phyloP scores from a whole-genome alignment of 176 grass and related monocot genomes.

The Leersia perrieri region DNA sequence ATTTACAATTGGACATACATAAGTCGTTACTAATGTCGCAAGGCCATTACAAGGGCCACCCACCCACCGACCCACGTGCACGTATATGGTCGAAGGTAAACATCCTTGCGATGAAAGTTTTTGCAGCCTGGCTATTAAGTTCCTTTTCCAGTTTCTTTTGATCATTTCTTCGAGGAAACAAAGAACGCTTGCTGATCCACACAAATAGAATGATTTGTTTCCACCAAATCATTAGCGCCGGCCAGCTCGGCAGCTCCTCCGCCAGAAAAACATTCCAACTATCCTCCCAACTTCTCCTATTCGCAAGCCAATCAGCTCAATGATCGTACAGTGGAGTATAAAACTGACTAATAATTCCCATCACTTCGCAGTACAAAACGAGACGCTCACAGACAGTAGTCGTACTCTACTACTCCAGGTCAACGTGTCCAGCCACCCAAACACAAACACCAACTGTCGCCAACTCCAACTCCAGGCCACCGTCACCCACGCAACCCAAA shows the following conservation, averaged over 20 bases:
- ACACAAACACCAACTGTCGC: too few relatives aligned
- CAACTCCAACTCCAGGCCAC: background rate
- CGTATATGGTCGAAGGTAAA: background rate
- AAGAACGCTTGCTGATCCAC: background rate
- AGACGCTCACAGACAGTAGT: background rate
- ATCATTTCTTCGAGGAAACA: background rate
- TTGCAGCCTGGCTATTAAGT: background rate
- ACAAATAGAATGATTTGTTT: background rate
- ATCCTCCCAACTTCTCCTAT: background rate
- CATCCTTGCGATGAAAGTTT: background rate
- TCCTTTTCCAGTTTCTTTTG: background rate
- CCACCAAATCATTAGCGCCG: background rate
- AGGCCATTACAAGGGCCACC: too few relatives aligned
- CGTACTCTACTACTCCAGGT: background rate
- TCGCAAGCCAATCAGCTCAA: background rate
- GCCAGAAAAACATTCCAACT: background rate
- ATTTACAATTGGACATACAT: too few relatives aligned
- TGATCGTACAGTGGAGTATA: background rate
- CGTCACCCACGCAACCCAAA: background rate
- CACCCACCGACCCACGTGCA: too few relatives aligned
- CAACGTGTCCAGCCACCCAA: too few relatives aligned
- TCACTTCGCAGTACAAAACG: background rate
- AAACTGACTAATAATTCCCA: constrained; percentile 1
- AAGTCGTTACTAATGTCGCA: too few relatives aligned
- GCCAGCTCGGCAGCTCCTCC: background rate